Conservation (phyloP, 2,329 filamentous ascomycete species). For the Fusarium protoensiforme region DNA sequence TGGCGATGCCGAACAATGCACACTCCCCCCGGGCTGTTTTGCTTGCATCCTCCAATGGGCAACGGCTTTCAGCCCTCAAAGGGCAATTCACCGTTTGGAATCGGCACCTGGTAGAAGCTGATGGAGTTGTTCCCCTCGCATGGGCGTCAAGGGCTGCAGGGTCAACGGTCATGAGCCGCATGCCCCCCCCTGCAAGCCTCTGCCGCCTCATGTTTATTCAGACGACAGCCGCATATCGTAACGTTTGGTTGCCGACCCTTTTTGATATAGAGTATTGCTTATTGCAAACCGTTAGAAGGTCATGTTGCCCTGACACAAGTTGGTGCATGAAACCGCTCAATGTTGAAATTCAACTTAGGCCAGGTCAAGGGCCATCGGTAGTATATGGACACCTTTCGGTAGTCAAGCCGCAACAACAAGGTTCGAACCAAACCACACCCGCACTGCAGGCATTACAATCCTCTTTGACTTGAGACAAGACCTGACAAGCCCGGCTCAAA, state of each 20-base stretch:
- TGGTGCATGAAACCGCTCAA: neutral
- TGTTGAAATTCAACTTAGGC: neutral
- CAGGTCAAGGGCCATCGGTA: neutral
- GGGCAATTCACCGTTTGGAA: neutral
- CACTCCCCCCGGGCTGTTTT: neutral
- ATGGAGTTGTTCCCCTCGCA: neutral
- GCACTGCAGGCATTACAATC: neutral
- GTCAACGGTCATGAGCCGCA: neutral
- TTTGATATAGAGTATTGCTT: too few relatives aligned
- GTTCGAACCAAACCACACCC: neutral
- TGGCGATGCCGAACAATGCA: conserved; percentile 2
- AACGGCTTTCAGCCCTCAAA: neutral
- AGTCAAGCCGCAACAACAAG: neutral
- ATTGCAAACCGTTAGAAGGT: neutral
- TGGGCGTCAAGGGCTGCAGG: neutral
- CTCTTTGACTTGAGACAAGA: neutral
- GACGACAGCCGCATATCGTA: neutral
- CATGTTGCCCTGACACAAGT: neutral
- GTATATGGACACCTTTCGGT: neutral
- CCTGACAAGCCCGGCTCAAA: neutral
- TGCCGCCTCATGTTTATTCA: neutral
- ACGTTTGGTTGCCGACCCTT: neutral
- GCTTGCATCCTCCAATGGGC: conserved; percentile 4
- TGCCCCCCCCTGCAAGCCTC: conserved; percentile 7
- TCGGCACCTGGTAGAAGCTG: neutral